These are phyloP conservation scores for Geotrichum reessii DNA, from an alignment of 1,139 yeast species.

Conservation along the genomic window DNA sequence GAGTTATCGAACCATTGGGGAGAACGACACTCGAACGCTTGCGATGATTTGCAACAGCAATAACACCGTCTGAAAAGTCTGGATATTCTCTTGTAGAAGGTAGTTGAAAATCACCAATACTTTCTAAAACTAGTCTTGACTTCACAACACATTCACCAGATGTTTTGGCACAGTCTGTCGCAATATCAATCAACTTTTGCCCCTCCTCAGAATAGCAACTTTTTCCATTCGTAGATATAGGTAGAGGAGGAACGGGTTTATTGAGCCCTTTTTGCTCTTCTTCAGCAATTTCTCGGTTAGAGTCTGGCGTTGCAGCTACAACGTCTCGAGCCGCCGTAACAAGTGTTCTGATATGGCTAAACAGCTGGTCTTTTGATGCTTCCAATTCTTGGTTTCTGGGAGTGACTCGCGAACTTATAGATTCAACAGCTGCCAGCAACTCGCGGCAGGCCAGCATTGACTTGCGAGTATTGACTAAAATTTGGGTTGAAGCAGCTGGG, in stretches of 20 bases:
- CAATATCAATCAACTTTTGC: conserved; percentile 23
- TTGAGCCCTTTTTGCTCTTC: conserved; percentile 14
- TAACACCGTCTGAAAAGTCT: conserved; percentile 65
- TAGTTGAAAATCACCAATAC: conserved; percentile 68
- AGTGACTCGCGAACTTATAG: conserved; percentile 29
- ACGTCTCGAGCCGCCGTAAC: conserved; percentile 28
- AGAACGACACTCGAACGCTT: conserved; percentile 8
- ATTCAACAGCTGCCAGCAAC: conserved; percentile 37
- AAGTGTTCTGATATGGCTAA: conserved; percentile 33
- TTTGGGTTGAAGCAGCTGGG: conserved; percentile 35
- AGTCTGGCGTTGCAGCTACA: conserved; percentile 20
- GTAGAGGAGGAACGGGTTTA: neutral
- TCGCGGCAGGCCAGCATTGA: conserved; percentile 42
- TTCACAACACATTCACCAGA: conserved; percentile 41
- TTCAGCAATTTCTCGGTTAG: conserved; percentile 14
- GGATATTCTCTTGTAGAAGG: conserved; percentile 64
- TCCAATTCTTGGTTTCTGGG: conserved; percentile 34
- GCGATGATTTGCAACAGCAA: conserved; percentile 24
- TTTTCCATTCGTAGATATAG: neutral
- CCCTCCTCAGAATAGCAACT: conserved; percentile 8
- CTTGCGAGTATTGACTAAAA: conserved; percentile 38
- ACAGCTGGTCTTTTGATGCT: conserved; percentile 35
- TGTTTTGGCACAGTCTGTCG: conserved; percentile 34
- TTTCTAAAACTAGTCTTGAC: conserved; percentile 45
- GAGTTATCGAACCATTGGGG: conserved; percentile 2